Evolutionary conservation across 208 protist species (phyloP), one percentile per base, ranked within the genome.

Genomic region (Leishmania gerbilli): DNA sequence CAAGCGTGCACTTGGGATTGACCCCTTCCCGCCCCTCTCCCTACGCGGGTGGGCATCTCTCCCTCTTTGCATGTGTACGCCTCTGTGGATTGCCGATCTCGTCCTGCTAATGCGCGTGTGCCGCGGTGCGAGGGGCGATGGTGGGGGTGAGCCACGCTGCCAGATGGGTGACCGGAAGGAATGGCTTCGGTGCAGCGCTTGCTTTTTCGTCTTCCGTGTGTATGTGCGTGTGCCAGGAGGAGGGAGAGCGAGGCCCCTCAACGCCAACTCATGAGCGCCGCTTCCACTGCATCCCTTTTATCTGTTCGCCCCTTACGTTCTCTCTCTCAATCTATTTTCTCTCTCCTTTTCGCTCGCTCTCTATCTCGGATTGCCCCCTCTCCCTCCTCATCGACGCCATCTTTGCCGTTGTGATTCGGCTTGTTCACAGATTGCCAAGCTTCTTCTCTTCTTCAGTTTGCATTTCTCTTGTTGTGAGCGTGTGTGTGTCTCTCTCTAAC

Each of bases 381-480:
- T 0, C 31, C 62, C 1, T 40, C 62, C 31, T n/a, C 67, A 71
- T n/a, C 37, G 13, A 15, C 31, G 40, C 17, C 0, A 24, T 62
- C 72, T 21, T 42, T n/a, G 17, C 72, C 72, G 34, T n/a, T 13
- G 51, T 34, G 8, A 45, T 5, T 56, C 45, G 27, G 45, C 19
- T 34, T 74, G 9, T 21, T 74, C 69, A 74, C 69, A 74, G 69
- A 74, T 53, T 19, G 69, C 69, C 40, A 15, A 37, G 27, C 69
- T 55, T 55, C 67, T 71, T 71, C 31, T 60, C 0, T 47, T 55
- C 72, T n/a, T 75, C 17, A 3, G 51, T n/a, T 31, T 62, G 72
- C 45, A 17, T n/a, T 31, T 34, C 27, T 56, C 31, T 58, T 62
- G 31, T 64, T 2, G 7, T 6, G 72, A 62, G 31, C 40, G 24